Evolutionary conservation across 306 rosid species (phyloP).

Genomic region (Elaeagnus macrophylla): DNA sequence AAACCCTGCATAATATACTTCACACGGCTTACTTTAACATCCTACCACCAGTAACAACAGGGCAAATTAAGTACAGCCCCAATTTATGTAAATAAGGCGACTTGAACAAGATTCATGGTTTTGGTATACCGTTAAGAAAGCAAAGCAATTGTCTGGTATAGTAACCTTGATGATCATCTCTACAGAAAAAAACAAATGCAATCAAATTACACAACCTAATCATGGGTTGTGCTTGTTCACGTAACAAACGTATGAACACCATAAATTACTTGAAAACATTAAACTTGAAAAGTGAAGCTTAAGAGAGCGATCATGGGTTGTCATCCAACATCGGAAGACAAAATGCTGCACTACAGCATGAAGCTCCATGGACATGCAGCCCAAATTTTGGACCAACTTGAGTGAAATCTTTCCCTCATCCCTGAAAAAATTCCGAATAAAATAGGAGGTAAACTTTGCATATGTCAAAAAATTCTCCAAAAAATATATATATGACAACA

Average conservation of each 20-base stretch:
- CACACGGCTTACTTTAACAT: constrained; percentile 4
- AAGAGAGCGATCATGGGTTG: constrained; percentile 81
- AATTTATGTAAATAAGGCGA: constrained; percentile 10
- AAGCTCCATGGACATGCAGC: constrained; percentile 48
- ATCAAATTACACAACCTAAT: too few species aligned
- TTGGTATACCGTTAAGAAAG: too few species aligned
- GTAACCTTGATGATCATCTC: too few species aligned
- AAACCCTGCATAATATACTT: too few species aligned
- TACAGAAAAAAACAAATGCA: too few species aligned
- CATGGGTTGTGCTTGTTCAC: too few species aligned
- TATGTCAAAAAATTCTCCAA: constrained; percentile 6
- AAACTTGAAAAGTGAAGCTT: constrained; percentile 36
- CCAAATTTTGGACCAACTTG: constrained; percentile 84
- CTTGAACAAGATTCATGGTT: constrained; percentile 7
- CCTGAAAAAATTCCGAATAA: constrained; percentile 40
- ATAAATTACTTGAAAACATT: constrained; percentile 3
- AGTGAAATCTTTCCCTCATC: constrained; percentile 84
- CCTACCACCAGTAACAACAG: constrained; percentile 11
- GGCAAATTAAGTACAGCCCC: constrained; percentile 13
- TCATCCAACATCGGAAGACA: constrained; percentile 72
- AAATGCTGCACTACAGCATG: constrained; percentile 66
- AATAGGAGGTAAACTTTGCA: constrained; percentile 13
- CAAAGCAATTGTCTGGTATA: too few species aligned
- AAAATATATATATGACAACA: neutral
- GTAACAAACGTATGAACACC: neutral